Evolutionary conservation across 1,139 yeast genomes (phyloP).

Genomic region (Eremothecium coryli): DNA sequence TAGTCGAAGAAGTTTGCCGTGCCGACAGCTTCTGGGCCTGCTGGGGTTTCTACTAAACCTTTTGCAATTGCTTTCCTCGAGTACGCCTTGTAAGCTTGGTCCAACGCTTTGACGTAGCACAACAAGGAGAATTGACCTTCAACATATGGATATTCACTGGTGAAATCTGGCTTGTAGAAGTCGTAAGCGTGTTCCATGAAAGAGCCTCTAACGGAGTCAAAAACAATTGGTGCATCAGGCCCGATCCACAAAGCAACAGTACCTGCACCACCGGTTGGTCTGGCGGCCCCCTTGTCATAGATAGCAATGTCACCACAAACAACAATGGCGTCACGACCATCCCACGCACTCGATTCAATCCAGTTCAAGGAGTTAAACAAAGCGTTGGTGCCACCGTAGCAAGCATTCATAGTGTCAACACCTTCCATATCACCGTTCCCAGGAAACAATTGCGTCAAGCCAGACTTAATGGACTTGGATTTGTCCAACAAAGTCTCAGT

Average conservation of each 20-base stretch:
- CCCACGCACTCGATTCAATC: conserved; percentile 96
- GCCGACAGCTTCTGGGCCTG: conserved; percentile 49
- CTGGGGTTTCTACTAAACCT: conserved; percentile 37
- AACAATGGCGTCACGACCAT: conserved; percentile 95
- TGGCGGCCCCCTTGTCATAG: conserved; percentile 93
- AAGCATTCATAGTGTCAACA: conserved; percentile 91
- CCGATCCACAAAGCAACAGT: conserved; percentile 92
- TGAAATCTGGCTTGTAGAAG: conserved; percentile 95
- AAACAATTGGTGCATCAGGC: conserved; percentile 94
- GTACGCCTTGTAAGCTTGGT: conserved; percentile 74
- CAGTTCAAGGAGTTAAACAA: conserved; percentile 89
- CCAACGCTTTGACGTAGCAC: conserved; percentile 92
- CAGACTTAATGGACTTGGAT: conserved; percentile 94
- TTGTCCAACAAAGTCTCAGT: conserved; percentile 96
- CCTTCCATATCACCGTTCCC: conserved; percentile 92
- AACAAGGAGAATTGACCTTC: conserved; percentile 94
- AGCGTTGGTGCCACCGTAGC: conserved; percentile 98
- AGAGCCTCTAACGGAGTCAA: conserved; percentile 81
- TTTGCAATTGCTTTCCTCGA: conserved; percentile 66
- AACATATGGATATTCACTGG: conserved; percentile 93
- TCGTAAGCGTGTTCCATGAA: conserved; percentile 96
- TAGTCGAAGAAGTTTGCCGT: conserved; percentile 71
- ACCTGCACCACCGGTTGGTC: conserved; percentile 99
- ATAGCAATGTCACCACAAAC: conserved; percentile 98
- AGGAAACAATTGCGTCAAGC: conserved; percentile 87